Percentiles rank a stretch among this genome's conserved stretches.
Conservation (phyloP, 2,329 filamentous ascomycete genomes). For the Epicoccum nigrum region DNA sequence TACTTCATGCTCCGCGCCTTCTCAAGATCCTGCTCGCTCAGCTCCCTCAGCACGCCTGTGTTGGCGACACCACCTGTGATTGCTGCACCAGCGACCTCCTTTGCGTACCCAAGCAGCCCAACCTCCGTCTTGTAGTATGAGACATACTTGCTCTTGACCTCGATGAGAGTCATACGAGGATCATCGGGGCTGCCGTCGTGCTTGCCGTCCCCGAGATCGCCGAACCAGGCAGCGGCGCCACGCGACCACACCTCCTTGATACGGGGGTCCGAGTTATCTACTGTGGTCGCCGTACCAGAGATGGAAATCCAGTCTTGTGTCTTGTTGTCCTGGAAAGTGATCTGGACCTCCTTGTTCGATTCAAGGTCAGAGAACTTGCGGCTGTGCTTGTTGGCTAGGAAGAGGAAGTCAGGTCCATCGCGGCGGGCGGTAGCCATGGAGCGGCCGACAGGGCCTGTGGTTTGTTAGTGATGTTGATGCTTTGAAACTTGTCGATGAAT, state of each 20-base stretch:
- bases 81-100: conserved; percentile 49
- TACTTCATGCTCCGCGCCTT: conserved; percentile 37
- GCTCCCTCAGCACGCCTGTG: conserved; percentile 51
- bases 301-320: conserved; percentile 57
- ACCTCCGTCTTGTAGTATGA: conserved; percentile 49
- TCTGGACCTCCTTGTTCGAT: conserved; percentile 50
- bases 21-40: conserved; percentile 58
- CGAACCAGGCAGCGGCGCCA: conserved; percentile 55
- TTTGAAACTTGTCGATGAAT: too few relatives aligned
- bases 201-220: conserved; percentile 57
- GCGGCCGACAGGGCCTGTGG: conserved; percentile 50
- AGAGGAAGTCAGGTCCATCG: conserved; percentile 57
- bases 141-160: conserved; percentile 49
- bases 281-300: conserved; percentile 51
- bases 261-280: conserved; percentile 53
- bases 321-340: conserved; percentile 56
- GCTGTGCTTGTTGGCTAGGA: conserved; percentile 56
- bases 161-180: conserved; percentile 54
- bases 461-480: conserved; percentile 4
- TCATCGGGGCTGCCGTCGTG: conserved; percentile 55
- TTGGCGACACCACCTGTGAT: conserved; percentile 49
- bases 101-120: conserved; percentile 45
- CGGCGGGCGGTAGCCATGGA: conserved; percentile 64
- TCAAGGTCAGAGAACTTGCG: conserved; percentile 56
- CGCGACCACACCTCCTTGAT: conserved; percentile 56